A percentile compares a stretch with the other conserved stretches of the same genome.
phyloP scores from a whole-genome alignment of 805 yeast genomes.

The Candida piceae region DNA sequence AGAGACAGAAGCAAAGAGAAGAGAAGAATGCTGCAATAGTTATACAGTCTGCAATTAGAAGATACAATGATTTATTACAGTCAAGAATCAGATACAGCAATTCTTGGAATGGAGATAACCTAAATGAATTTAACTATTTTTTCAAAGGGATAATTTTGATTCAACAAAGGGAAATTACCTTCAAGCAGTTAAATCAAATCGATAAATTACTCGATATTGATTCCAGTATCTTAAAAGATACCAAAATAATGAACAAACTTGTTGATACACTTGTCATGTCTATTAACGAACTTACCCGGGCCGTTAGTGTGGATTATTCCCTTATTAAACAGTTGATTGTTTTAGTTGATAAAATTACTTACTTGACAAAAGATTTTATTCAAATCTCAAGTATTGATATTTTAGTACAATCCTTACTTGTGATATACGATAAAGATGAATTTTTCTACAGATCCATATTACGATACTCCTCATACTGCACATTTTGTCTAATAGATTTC shows the following conservation, averaged over 20 bases:
- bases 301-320: background rate
- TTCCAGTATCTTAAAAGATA: background rate
- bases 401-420: constrained; percentile 4
- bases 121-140: constrained; percentile 29
- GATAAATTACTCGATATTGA: background rate
- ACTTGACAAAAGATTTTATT: background rate
- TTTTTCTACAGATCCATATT: background rate
- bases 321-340: constrained; percentile 1
- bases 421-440: constrained; percentile 6
- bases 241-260: background rate
- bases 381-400: background rate
- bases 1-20: constrained; percentile 52
- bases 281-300: background rate
- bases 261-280: background rate
- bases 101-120: constrained; percentile 21
- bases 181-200: constrained; percentile 7
- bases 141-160: constrained; percentile 13
- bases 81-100: constrained; percentile 20
- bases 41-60: constrained; percentile 47
- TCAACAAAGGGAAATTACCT: constrained; percentile 7
- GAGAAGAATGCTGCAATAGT: constrained; percentile 43
- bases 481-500: constrained; percentile 1
- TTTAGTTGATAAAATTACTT: constrained; percentile 2
- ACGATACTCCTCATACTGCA: background rate
- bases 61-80: constrained; percentile 30